phyloP scores from a whole-genome alignment of 345 rosid genomes.

The Rhodamnia argentea region DNA sequence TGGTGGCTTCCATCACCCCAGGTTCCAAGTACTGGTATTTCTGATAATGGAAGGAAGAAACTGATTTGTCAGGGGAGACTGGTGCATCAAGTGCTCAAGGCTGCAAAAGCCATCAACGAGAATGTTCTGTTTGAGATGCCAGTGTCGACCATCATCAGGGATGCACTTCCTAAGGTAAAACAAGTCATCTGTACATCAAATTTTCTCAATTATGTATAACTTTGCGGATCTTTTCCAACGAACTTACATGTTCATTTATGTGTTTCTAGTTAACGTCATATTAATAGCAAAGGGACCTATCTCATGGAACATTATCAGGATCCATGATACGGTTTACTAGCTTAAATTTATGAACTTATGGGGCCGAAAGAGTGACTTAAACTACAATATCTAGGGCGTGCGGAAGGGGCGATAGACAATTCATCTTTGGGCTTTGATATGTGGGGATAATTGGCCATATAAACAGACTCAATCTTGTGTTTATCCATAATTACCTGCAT shows the following conservation, averaged over 20 bases:
- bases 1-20: conserved; percentile 99
- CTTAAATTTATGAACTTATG: neutral
- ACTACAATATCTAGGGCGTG: neutral
- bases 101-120: conserved; percentile 79
- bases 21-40: conserved; percentile 73
- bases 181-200: neutral
- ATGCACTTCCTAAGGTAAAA: conserved; percentile 76
- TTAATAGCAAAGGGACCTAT: neutral
- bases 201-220: neutral
- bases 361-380: neutral
- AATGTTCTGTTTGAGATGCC: conserved; percentile 84
- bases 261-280: neutral
- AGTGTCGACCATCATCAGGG: conserved; percentile 53
- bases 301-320: neutral
- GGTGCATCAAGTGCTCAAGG: conserved; percentile 90
- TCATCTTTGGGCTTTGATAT: neutral
- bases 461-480: neutral
- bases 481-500: neutral
- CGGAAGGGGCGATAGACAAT: neutral
- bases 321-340: neutral
- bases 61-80: conserved; percentile 41
- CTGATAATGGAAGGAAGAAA: conserved; percentile 58
- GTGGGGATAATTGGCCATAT: neutral
- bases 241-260: neutral
- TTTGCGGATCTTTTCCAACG: neutral